Evolutionary conservation across 148 eudicot genomes (phyloP), one percentile per base, ranked within the genome.

Genomic region (Cornus kousa): DNA sequence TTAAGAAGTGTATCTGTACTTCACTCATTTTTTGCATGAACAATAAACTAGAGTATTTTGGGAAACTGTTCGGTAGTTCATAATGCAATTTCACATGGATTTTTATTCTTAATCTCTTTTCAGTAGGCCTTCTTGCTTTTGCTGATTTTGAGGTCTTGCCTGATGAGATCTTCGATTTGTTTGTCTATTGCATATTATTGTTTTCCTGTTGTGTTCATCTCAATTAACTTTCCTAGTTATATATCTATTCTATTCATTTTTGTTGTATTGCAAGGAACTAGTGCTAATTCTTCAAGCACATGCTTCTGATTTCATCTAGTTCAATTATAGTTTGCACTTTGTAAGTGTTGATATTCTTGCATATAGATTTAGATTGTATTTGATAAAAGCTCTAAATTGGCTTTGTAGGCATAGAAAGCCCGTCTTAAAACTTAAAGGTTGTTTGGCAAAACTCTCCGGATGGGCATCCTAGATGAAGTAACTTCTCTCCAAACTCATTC

Each of bases 291-390:
- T 19, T 37, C 55, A 23, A 75, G 53, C n/a, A 65, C 33, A 43
- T 75, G 32, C 57, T 70, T 70, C 14, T 37, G 46, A 19, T 68
- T 70, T 70, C 53, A 70, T 70, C 55, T 40, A 69, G 28, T 40
- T 39, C 73, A 70, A n/a, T 39, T 37, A 40, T 70, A 14, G n/a
- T 35, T 32, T 68, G 4, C 48, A 9, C 37, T 43, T 43, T 43
- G 48, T n/a, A 17, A 14, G n/a, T 53, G 17, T 53, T 53, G 59
- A 12, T 11, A 11, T 33, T 33, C 31, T 5, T 11, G 70, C 70
- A 31, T 28, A 12, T 68, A 13, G 35, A 32, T 39, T 67, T 43
- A 43, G 48, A 43, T 43, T 43, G 48, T 43, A 7, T 43, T 43
- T 43, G 48, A 6, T 43, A 7, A 7, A 43, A 0, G 6, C 1